phyloP scores from a whole-genome alignment of 345 rosid species.

The Eucalyptus victrix region DNA sequence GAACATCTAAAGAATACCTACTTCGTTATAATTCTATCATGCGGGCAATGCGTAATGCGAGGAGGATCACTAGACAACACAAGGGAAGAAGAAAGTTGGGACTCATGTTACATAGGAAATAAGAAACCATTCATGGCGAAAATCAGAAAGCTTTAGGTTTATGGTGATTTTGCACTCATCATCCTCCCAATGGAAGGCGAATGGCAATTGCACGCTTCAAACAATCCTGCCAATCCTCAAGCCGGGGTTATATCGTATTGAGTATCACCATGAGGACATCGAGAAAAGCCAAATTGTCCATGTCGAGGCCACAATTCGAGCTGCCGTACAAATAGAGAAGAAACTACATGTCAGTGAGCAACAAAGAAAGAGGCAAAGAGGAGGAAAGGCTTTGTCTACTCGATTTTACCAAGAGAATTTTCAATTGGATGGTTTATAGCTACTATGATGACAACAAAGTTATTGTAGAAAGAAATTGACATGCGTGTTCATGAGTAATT shows the following conservation, averaged over 20 bases:
- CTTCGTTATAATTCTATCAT: too few species aligned
- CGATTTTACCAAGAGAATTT: not conserved
- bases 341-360: not conserved
- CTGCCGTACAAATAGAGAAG: not conserved
- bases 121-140: too few species aligned
- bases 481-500: not conserved
- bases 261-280: accelerated
- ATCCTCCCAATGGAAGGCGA: accelerated
- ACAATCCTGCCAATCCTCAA: accelerated
- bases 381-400: not conserved
- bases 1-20: too few species aligned
- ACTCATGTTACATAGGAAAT: too few species aligned
- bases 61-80: too few species aligned
- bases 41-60: too few species aligned
- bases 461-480: not conserved
- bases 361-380: not conserved
- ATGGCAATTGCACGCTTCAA: accelerated
- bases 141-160: accelerated
- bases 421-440: not conserved
- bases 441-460: not conserved
- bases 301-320: too few species aligned
- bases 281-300: too few species aligned
- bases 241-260: accelerated
- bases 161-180: too few species aligned
- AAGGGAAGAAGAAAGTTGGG: too few species aligned